Conservation (phyloP, 495 filamentous ascomycete species). For the Xylaria curta region DNA sequence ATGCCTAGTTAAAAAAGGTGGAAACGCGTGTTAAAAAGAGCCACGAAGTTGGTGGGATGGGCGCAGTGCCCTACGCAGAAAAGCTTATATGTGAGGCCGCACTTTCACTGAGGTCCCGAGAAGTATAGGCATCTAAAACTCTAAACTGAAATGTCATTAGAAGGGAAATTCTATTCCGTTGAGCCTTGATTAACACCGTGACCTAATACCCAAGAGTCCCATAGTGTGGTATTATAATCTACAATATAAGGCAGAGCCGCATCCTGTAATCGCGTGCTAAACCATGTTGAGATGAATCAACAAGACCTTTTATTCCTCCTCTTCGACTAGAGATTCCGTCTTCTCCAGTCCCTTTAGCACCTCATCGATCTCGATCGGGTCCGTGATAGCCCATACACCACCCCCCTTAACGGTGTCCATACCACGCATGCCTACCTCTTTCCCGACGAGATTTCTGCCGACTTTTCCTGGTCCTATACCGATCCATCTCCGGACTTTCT, state of each 20-base stretch:
- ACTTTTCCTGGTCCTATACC: slow-evolving; percentile 96
- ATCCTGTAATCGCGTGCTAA: background rate
- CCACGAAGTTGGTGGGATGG: background rate
- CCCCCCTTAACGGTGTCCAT: slow-evolving; percentile 82
- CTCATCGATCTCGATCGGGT: slow-evolving; percentile 81
- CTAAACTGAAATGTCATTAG: background rate
- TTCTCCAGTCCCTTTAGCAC: slow-evolving; percentile 74
- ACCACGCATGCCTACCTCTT: slow-evolving; percentile 87
- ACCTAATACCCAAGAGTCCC: slow-evolving; percentile 10
- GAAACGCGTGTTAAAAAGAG: too few relatives aligned
- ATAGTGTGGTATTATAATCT: slow-evolving; percentile 12
- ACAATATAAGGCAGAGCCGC: background rate
- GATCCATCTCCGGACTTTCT: slow-evolving; percentile 85
- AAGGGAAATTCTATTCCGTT: slow-evolving; percentile 9
- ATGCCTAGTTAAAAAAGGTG: too few relatives aligned
- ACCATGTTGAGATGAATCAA: background rate
- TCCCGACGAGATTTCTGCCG: slow-evolving; percentile 90
- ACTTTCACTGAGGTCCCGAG: background rate
- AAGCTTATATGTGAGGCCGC: background rate
- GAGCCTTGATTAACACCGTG: slow-evolving; percentile 18
- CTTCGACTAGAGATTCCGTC: slow-evolving; percentile 63
- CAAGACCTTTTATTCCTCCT: slow-evolving; percentile 39
- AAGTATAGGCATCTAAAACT: background rate
- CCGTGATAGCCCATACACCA: slow-evolving; percentile 90
- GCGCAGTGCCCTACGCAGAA: background rate